phyloP scores from a whole-genome alignment of 2,329 filamentous ascomycete genomes.

The Trichoderma semiorbis region DNA sequence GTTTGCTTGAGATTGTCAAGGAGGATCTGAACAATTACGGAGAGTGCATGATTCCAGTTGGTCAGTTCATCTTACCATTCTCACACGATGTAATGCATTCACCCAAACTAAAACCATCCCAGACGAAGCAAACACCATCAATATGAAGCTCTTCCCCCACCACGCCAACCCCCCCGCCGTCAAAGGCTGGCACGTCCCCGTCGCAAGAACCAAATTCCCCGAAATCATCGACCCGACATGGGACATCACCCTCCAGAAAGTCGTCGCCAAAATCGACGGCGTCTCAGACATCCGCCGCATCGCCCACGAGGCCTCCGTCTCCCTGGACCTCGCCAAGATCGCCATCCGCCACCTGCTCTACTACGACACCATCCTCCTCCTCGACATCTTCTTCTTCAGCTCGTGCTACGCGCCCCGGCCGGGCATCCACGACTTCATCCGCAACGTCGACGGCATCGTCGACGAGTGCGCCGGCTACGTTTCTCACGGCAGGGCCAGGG shows the following conservation, averaged over 20 bases:
- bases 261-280: conserved; percentile 85
- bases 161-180: conserved; percentile 74
- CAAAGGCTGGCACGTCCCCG: conserved; percentile 85
- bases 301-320: conserved; percentile 78
- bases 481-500: conserved; percentile 44
- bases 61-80: conserved; percentile 47
- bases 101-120: neutral
- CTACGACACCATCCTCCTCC: conserved; percentile 83
- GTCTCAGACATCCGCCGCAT: conserved; percentile 87
- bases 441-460: conserved; percentile 69
- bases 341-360: conserved; percentile 87
- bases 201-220: conserved; percentile 64
- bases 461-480: conserved; percentile 89
- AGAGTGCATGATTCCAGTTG: conserved; percentile 97
- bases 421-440: conserved; percentile 74
- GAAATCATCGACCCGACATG: conserved; percentile 64
- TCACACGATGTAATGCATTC: neutral
- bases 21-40: conserved; percentile 95
- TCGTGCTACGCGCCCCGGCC: conserved; percentile 83
- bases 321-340: conserved; percentile 79
- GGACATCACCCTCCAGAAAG: conserved; percentile 74
- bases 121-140: conserved; percentile 93
- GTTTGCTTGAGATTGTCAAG: conserved; percentile 73
- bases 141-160: conserved; percentile 91
- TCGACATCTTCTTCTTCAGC: conserved; percentile 93